Conservation (phyloP, 2,329 filamentous ascomycete species). For the Coniella lustricola region DNA sequence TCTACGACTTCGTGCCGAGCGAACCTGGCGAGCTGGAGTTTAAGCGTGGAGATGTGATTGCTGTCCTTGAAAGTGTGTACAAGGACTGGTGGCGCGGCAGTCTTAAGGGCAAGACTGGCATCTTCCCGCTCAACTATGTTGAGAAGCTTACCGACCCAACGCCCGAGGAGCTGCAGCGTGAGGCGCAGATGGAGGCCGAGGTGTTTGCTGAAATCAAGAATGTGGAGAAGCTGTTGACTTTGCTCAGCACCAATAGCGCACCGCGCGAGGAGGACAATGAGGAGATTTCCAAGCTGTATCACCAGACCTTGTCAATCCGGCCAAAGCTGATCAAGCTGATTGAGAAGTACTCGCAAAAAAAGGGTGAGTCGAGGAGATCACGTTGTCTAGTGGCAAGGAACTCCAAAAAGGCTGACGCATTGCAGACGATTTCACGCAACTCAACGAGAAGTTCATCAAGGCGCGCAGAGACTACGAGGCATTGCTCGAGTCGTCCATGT, state of each 20-base stretch:
- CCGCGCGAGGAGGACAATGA: constrained; percentile 88
- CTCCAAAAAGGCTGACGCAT: neutral
- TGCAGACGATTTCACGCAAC: constrained; percentile 90
- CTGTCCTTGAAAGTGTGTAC: constrained; percentile 93
- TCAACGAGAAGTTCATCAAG: constrained; percentile 99
- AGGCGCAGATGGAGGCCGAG: constrained; percentile 87
- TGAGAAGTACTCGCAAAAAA: constrained; percentile 98
- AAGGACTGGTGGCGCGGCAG: constrained; percentile 99
- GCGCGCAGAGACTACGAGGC: constrained; percentile 93
- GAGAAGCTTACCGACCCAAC: constrained; percentile 96
- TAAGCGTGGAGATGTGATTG: constrained; percentile 93
- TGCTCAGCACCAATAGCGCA: constrained; percentile 79
- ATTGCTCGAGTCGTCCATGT: constrained; percentile 93
- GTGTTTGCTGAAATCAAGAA: constrained; percentile 60
- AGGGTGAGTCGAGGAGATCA: constrained; percentile 53
- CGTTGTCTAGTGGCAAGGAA: neutral
- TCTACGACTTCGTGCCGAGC: constrained; percentile 92
- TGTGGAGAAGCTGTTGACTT: constrained; percentile 66
- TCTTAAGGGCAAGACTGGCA: constrained; percentile 87
- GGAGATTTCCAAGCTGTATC: constrained; percentile 90
- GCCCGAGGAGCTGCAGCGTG: constrained; percentile 84
- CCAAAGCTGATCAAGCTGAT: constrained; percentile 97
- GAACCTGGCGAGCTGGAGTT: constrained; percentile 94
- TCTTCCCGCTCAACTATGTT: constrained; percentile 97
- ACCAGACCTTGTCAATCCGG: constrained; percentile 87